Conservation (phyloP, 2,329 filamentous ascomycete genomes). For the Magnaporthales sp. region DNA sequence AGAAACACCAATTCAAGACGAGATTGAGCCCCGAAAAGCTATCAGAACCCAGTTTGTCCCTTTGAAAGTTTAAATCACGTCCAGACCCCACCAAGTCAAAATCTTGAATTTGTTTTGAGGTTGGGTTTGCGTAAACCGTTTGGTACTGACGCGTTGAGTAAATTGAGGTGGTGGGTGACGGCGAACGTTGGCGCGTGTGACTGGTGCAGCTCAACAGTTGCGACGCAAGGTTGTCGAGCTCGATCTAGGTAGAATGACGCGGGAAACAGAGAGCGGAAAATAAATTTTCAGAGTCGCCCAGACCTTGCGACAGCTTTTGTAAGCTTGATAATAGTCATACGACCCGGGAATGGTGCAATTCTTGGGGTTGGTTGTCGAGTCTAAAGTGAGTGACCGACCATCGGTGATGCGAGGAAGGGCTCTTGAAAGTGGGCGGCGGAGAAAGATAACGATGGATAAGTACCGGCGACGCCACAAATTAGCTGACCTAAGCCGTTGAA, state of each 20-base stretch:
- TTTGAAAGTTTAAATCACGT: not conserved
- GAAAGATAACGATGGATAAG: not conserved
- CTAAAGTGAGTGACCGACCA: not conserved
- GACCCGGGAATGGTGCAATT: not conserved
- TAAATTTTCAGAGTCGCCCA: not conserved
- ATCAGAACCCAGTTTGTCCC: not conserved
- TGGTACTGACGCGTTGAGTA: not conserved
- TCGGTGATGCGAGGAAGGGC: not conserved
- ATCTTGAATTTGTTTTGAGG: not conserved
- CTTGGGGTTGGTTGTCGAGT: not conserved
- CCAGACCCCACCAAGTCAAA: not conserved
- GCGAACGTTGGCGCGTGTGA: not conserved
- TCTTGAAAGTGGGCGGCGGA: not conserved
- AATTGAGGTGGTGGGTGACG: not conserved
- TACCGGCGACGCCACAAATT: not conserved
- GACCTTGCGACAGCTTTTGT: not conserved
- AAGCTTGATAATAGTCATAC: not conserved
- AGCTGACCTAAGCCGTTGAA: not conserved
- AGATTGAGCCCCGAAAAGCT: not conserved
- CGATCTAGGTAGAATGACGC: not conserved
- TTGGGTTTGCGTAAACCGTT: not conserved
- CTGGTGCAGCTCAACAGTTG: not conserved
- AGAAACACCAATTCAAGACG: not conserved
- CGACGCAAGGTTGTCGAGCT: not conserved
- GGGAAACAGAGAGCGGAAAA: not conserved